Conservation (phyloP, 202 grass and related monocot genomes). For the Eragrostis tef region DNA sequence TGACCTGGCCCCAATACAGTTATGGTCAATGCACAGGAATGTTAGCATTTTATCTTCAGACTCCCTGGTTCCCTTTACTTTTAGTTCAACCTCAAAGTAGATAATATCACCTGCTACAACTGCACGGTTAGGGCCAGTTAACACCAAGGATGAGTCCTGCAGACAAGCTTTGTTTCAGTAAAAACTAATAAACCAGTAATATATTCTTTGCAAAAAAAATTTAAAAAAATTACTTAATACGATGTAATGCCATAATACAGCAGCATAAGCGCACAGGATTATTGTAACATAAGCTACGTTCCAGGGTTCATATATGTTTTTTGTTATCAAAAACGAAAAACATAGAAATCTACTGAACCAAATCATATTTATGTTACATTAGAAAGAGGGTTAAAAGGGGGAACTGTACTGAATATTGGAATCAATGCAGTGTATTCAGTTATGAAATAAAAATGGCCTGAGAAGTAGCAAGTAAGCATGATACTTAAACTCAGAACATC, state of each 20-base stretch:
- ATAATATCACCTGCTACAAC: background rate
- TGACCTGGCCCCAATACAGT: background rate
- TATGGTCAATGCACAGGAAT: background rate
- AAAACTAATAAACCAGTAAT: background rate
- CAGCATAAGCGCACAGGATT: background rate
- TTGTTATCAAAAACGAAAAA: too few species aligned
- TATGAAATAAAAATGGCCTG: too few species aligned
- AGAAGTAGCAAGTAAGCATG: too few species aligned
- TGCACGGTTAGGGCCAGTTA: background rate
- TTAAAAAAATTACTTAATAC: background rate
- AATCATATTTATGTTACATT: too few species aligned
- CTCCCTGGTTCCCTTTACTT: background rate
- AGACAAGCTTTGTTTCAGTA: background rate
- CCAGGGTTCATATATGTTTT: too few species aligned
- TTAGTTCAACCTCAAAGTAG: background rate
- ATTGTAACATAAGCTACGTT: background rate
- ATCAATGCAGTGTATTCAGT: too few species aligned
- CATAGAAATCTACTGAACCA: too few species aligned
- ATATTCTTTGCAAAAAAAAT: background rate
- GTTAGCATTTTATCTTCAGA: constrained; percentile 12
- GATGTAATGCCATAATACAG: background rate
- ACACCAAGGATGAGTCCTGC: constrained; percentile 7
- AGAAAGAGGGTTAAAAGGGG: too few species aligned
- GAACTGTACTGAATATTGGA: too few species aligned
- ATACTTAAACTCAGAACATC: too few species aligned